Percentiles rank a stretch among this genome's conserved stretches.
These are phyloP conservation scores for Zygosaccharomyces pseudobailii DNA, from an alignment of 1,139 yeast species.

Conservation along the genomic window DNA sequence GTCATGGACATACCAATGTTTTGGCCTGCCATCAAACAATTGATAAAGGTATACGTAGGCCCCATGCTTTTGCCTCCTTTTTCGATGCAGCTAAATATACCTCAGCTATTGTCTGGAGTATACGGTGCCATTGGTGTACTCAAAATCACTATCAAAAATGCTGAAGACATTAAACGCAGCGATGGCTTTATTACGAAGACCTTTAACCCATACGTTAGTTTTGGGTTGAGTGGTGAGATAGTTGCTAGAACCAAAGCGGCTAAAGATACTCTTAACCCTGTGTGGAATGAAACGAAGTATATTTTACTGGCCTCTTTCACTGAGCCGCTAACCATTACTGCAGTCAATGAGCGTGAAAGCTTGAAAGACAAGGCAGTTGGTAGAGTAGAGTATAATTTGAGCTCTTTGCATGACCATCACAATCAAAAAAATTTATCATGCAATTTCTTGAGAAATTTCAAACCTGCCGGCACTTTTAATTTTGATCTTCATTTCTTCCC, in stretches of 20 bases:
- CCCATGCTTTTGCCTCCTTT: constrained; percentile 85
- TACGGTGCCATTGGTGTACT: constrained; percentile 85
- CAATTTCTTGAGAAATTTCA: constrained; percentile 70
- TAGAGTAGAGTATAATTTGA: constrained; percentile 68
- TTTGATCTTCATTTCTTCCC: constrained; percentile 77
- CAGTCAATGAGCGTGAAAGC: constrained; percentile 69
- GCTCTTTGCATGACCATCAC: constrained; percentile 52
- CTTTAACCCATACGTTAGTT: constrained; percentile 82
- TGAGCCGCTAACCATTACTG: constrained; percentile 69
- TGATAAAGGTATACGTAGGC: constrained; percentile 81
- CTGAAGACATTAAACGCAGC: constrained; percentile 63
- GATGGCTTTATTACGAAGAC: constrained; percentile 65
- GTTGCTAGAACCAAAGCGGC: constrained; percentile 65
- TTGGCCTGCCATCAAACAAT: constrained; percentile 70
- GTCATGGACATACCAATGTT: constrained; percentile 82
- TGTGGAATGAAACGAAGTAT: constrained; percentile 76
- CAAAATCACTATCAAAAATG: constrained; percentile 61
- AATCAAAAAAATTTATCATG: constrained; percentile 49
- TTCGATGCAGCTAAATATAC: constrained; percentile 86
- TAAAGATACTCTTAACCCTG: constrained; percentile 62
- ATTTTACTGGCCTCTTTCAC: constrained; percentile 69
- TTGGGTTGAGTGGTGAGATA: constrained; percentile 54
- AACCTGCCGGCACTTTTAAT: constrained; percentile 67
- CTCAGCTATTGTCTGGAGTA: constrained; percentile 84
- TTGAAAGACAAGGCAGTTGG: constrained; percentile 83